Base-by-base conservation (phyloP, 306 rosid species). In the Sicyos baderoa region DNA sequence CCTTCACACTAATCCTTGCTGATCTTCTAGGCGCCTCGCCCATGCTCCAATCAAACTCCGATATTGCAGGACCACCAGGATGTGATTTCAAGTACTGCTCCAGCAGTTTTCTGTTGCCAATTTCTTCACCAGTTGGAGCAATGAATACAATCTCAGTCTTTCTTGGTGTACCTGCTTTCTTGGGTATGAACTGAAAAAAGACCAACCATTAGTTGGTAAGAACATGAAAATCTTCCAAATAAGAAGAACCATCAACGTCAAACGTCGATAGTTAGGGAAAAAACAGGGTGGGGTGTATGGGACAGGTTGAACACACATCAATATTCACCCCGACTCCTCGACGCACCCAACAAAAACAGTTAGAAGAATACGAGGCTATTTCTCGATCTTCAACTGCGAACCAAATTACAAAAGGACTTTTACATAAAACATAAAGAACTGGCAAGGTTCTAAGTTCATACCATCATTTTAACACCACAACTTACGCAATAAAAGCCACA, bases 11-110 rank as follows among this genome's bases (percentile, higher is more conserved):
- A 68, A 93, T 90, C 84, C 99, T 84, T 5, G 89, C 82, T 0
- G 99, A 93, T 85, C 99, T 82, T 72, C 99, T 75, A 13, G 97
- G 99, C 45, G 94, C 80, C 82, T 90, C 99, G 9, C 97, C 96
- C 1, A 91, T 86, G 52, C 93, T 77, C 97, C 97, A 93, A 62
- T 93, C 96, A 61, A 93, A 93, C 78, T 90, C 99, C 0, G 86
- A 88, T 70, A 85, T 37, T 3, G 78, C 77, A 16, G 97, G 94
- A 65, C 85, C 86, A 66, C 84, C 96, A 37, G 96, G 85, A 78
- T 90, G 86, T n/a, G 79, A 79, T 77, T 89, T 93, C 12, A 90
- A 86, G 78, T 93, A 93, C 85, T 84, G 89, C 87, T 90, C 94
- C 84, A 93, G 72, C 71, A 88, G 94, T 65, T 80, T 88, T 25